Evolutionary conservation across 495 filamentous ascomycete species (phyloP).

Genomic region (Hyaloscypha hepaticicola): DNA sequence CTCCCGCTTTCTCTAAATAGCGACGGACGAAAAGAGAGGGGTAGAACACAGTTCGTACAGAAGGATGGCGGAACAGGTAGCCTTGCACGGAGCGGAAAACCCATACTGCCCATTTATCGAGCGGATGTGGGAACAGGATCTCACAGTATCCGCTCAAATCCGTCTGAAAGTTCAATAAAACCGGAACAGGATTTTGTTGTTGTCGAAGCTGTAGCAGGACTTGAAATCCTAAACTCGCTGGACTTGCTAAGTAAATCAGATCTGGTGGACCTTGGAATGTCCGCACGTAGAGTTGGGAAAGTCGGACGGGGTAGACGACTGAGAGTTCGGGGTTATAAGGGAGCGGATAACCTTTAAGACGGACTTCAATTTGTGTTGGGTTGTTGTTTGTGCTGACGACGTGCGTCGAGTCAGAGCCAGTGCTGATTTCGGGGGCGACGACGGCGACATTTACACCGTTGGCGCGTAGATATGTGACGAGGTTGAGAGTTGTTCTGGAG

Average conservation of each 20-base stretch:
- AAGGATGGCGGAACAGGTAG: conserved; percentile 55
- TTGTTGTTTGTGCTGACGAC: conserved; percentile 23
- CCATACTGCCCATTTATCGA: conserved; percentile 54
- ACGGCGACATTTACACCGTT: conserved; percentile 57
- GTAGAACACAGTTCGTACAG: conserved; percentile 62
- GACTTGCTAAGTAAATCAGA: conserved; percentile 63
- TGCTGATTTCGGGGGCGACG: conserved; percentile 49
- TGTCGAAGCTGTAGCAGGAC: conserved; percentile 59
- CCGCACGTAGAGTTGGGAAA: conserved; percentile 50
- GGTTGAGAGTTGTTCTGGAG: conserved; percentile 58
- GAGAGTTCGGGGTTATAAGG: conserved; percentile 65
- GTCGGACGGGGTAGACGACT: conserved; percentile 60
- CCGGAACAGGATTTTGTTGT: conserved; percentile 43
- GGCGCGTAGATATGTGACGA: conserved; percentile 58
- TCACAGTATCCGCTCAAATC: conserved; percentile 62
- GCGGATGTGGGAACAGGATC: conserved; percentile 57
- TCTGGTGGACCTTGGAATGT: conserved; percentile 50
- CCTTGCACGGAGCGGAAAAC: conserved; percentile 55
- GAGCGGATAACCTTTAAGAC: conserved; percentile 58
- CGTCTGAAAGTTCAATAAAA: conserved; percentile 64
- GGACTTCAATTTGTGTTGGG: conserved; percentile 42
- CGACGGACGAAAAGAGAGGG: conserved; percentile 53
- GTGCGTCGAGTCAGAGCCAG: conserved; percentile 7
- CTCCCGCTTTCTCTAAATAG: conserved; percentile 52
- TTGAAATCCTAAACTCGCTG: conserved; percentile 63